Conservation (phyloP, 1,284 basidiomycete genomes). For the Austropuccinia psidii region DNA sequence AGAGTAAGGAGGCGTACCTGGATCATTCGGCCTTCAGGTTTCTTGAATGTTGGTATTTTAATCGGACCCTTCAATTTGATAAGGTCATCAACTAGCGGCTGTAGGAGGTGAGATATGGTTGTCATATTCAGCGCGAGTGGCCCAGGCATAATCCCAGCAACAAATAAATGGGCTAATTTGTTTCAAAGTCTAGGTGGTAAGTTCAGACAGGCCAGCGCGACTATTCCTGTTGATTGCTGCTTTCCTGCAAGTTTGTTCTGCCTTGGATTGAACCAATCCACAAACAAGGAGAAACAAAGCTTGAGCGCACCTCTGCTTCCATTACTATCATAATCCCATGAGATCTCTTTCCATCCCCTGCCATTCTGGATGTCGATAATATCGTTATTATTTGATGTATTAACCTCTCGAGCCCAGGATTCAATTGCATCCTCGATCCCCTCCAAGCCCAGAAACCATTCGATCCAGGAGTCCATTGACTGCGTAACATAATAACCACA, state of each 20-base stretch:
- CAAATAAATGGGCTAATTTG: neutral
- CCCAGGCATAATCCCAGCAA: neutral
- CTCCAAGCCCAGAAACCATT: neutral
- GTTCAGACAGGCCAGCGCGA: neutral
- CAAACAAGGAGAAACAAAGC: constrained; percentile 1
- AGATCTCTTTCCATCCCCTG: neutral
- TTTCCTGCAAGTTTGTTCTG: neutral
- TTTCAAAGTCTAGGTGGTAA: neutral
- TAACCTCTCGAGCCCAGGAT: neutral
- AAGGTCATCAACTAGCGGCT: neutral
- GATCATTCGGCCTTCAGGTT: neutral
- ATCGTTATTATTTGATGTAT: neutral
- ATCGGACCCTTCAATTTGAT: neutral
- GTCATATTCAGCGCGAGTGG: neutral
- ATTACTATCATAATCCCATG: neutral
- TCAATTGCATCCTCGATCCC: neutral
- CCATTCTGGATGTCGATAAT: neutral
- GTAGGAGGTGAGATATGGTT: neutral
- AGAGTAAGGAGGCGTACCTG: neutral
- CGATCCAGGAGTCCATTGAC: neutral
- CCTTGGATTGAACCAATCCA: neutral
- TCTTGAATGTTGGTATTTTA: neutral
- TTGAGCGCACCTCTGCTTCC: neutral
- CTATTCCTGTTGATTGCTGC: neutral
- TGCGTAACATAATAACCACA: neutral